phyloP scores from a whole-genome alignment of 2,329 filamentous ascomycete species.

The Claviceps spartinae region DNA sequence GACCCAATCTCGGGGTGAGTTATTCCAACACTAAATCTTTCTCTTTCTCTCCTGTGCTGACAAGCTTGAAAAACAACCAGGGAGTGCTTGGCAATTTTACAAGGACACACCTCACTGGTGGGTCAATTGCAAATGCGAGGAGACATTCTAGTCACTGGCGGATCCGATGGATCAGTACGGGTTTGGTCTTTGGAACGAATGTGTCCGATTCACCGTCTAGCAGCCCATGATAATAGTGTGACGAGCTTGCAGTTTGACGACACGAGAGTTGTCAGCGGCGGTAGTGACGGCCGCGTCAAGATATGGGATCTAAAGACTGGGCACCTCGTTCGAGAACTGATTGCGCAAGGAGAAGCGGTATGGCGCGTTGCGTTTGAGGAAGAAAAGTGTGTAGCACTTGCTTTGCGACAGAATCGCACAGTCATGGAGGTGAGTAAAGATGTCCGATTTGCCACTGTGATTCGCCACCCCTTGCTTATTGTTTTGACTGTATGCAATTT shows the following conservation, averaged over 20 bases:
- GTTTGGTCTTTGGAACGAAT: constrained; percentile 91
- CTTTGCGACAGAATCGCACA: constrained; percentile 68
- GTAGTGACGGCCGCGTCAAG: constrained; percentile 94
- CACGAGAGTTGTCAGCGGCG: constrained; percentile 85
- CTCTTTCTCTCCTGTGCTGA: background rate
- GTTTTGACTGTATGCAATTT: background rate
- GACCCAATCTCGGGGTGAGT: constrained; percentile 73
- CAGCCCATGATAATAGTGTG: constrained; percentile 95
- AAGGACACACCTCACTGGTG: constrained; percentile 92
- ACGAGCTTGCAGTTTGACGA: constrained; percentile 97
- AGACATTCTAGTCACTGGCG: constrained; percentile 88
- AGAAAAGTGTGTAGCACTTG: constrained; percentile 94
- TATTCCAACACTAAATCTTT: background rate
- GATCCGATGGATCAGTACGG: constrained; percentile 87
- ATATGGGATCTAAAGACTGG: constrained; percentile 95
- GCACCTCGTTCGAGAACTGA: constrained; percentile 78
- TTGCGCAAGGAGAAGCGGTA: constrained; percentile 82
- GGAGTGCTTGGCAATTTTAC: constrained; percentile 78
- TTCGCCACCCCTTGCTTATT: background rate
- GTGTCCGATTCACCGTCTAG: constrained; percentile 83
- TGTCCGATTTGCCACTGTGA: background rate
- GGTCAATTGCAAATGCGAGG: constrained; percentile 93
- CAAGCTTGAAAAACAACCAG: constrained; percentile 17
- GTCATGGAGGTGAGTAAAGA: constrained; percentile 78
- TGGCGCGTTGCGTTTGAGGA: constrained; percentile 98